Evolutionary conservation across 768 basidiomycete species (phyloP).

Genomic region (Favolaschia claudopus): DNA sequence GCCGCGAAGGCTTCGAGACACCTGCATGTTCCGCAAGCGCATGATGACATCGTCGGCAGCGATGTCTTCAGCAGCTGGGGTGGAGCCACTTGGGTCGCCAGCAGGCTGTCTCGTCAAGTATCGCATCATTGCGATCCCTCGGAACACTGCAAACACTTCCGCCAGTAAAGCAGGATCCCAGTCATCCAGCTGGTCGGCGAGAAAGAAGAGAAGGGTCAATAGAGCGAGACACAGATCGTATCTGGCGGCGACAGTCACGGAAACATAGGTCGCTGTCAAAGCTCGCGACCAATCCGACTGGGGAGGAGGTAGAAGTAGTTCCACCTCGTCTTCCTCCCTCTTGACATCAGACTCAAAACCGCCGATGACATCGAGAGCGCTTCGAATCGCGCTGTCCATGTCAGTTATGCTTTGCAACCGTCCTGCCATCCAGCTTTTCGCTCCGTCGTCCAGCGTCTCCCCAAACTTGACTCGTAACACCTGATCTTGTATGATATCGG

Average conservation of each 20-base stretch:
- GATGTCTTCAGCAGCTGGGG: conserved; percentile 33
- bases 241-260: conserved; percentile 70
- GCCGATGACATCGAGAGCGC: conserved; percentile 73
- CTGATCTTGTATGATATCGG: conserved; percentile 77
- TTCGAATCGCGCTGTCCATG: conserved; percentile 61
- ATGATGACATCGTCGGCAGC: conserved; percentile 69
- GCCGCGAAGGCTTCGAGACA: conserved; percentile 53
- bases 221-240: conserved; percentile 78
- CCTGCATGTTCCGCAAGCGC: conserved; percentile 78
- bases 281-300: conserved; percentile 69
- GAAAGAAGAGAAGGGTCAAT: conserved; percentile 73
- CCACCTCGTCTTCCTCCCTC: conserved; percentile 76
- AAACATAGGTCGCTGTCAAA: conserved; percentile 68
- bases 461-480: conserved; percentile 59
- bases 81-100: conserved; percentile 36
- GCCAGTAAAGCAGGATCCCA: conserved; percentile 73
- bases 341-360: conserved; percentile 77
- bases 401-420: conserved; percentile 65
- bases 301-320: conserved; percentile 58
- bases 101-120: conserved; percentile 66
- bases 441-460: conserved; percentile 65
- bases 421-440: conserved; percentile 66
- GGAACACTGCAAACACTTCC: conserved; percentile 81
- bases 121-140: conserved; percentile 78
- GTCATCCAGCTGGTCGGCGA: conserved; percentile 64